Evolutionary conservation across 1,284 basidiomycete genomes (phyloP).

Genomic region (Microbotryomycetes sp.): DNA sequence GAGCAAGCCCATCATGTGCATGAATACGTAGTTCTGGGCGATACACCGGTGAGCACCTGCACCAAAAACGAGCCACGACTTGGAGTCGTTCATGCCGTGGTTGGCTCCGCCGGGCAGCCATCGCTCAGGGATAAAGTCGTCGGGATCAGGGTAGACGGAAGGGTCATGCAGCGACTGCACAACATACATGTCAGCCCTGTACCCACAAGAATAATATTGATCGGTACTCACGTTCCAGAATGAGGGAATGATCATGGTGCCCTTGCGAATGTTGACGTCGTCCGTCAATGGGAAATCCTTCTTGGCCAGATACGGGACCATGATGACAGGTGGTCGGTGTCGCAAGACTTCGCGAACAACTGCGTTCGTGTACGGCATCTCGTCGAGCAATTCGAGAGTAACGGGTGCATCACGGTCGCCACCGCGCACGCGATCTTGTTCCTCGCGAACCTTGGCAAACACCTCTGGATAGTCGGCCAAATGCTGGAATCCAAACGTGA

Average conservation of each 20-base stretch:
- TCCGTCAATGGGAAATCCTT: slow-evolving; percentile 84
- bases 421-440: slow-evolving; percentile 76
- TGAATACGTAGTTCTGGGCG: slow-evolving; percentile 82
- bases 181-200: not conserved
- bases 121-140: slow-evolving; percentile 76
- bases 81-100: slow-evolving; percentile 63
- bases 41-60: slow-evolving; percentile 70
- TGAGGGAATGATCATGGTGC: slow-evolving; percentile 94
- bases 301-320: slow-evolving; percentile 86
- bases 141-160: slow-evolving; percentile 78
- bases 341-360: slow-evolving; percentile 89
- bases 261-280: slow-evolving; percentile 84
- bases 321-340: slow-evolving; percentile 41
- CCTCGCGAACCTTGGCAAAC: slow-evolving; percentile 79
- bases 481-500: slow-evolving; percentile 94
- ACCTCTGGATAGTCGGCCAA: slow-evolving; percentile 86
- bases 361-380: slow-evolving; percentile 87
- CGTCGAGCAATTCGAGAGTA: slow-evolving; percentile 80
- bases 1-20: slow-evolving; percentile 82
- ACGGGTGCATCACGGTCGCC: slow-evolving; percentile 72
- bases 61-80: slow-evolving; percentile 95
- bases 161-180: slow-evolving; percentile 81
- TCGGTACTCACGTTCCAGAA: slow-evolving; percentile 58
- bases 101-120: slow-evolving; percentile 74
- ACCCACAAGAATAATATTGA: too few species aligned